These are phyloP conservation scores for Botrytis medusae DNA, from an alignment of 2,329 filamentous ascomycete genomes.

Conservation along the genomic window DNA sequence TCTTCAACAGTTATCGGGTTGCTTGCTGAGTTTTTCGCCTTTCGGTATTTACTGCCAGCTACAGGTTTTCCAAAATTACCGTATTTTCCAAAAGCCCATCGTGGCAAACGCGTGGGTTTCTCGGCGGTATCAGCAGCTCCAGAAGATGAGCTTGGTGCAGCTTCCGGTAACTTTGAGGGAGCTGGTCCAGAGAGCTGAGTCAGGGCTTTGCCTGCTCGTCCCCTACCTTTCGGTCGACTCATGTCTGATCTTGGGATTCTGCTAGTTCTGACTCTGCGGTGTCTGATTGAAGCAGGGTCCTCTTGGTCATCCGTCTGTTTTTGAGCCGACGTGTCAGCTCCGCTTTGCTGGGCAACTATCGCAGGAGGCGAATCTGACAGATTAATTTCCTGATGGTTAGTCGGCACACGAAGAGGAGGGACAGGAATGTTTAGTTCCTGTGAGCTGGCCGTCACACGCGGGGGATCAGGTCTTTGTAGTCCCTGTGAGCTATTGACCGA, in stretches of 20 bases:
- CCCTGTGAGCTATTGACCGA: rapidly evolving
- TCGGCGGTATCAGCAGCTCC: neutral
- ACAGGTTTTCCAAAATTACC: neutral
- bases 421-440: neutral
- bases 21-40: neutral
- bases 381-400: rapidly evolving
- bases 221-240: neutral
- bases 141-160: neutral
- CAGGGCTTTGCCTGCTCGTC: neutral
- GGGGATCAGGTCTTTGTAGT: neutral
- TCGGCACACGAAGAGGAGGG: rapidly evolving
- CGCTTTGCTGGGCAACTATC: rapidly evolving
- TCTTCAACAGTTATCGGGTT: rapidly evolving
- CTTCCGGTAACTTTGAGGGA: rapidly evolving
- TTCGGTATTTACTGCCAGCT: neutral
- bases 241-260: neutral
- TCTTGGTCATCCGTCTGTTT: neutral
- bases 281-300: rapidly evolving
- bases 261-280: neutral
- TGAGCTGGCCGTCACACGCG: rapidly evolving
- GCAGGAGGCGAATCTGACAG: too few species aligned
- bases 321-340: rapidly evolving
- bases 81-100: neutral
- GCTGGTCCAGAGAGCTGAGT: neutral
- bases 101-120: neutral